phyloP scores from a whole-genome alignment of 2,329 filamentous ascomycete genomes.

The Fusarium luffae region DNA sequence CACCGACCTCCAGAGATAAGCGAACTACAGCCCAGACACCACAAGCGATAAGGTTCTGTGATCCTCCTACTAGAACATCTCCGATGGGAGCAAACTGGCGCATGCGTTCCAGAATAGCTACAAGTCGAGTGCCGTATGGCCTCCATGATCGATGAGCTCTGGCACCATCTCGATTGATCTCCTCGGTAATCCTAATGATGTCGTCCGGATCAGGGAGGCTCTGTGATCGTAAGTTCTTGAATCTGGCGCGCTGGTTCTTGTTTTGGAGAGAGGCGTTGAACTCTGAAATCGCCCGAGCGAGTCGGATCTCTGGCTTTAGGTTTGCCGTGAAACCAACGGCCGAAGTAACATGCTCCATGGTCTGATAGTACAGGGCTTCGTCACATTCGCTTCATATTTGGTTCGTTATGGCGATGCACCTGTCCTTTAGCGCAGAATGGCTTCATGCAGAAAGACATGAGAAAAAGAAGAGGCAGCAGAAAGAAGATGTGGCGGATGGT shows the following conservation, averaged over 20 bases:
- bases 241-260: not conserved
- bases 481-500: not conserved
- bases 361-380: accelerated
- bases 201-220: not conserved
- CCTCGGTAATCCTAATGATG: not conserved
- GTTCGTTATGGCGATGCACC: too few species aligned
- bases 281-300: not conserved
- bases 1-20: not conserved
- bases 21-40: not conserved
- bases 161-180: not conserved
- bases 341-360: accelerated
- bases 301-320: not conserved
- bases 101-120: not conserved
- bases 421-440: too few species aligned
- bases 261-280: not conserved
- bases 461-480: accelerated
- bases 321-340: accelerated
- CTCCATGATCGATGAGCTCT: not conserved
- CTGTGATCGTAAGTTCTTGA: too few species aligned
- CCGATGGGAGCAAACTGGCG: not conserved
- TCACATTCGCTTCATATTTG: not conserved
- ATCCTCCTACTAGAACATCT: accelerated
- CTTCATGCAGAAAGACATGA: too few species aligned
- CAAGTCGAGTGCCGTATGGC: not conserved
- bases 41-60: not conserved